These are phyloP conservation scores for Boletus semigastroideus DNA, from an alignment of 1,284 basidiomycete genomes.

Conservation along the genomic window DNA sequence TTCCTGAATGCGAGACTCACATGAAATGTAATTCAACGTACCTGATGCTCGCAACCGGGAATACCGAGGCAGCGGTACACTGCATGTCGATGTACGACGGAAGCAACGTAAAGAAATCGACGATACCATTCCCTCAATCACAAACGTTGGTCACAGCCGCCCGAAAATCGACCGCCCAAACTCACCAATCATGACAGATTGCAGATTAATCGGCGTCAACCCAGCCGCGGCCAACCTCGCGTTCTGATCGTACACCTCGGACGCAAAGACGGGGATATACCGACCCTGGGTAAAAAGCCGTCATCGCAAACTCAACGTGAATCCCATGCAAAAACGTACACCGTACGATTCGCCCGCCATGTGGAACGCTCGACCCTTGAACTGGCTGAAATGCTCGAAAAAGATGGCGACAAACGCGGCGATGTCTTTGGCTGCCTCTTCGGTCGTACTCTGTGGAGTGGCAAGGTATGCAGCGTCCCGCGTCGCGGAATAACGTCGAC, in stretches of 20 bases:
- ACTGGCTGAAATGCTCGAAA: constrained; percentile 61
- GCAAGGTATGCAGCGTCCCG: neutral
- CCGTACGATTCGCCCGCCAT: constrained; percentile 64
- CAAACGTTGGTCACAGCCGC: neutral
- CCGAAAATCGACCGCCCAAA: neutral
- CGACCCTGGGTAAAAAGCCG: constrained; percentile 55
- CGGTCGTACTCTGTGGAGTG: constrained; percentile 43
- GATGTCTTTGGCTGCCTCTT: constrained; percentile 63
- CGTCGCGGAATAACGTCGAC: neutral
- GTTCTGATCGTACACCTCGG: constrained; percentile 81
- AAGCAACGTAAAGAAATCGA: constrained; percentile 44
- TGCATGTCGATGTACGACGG: constrained; percentile 48
- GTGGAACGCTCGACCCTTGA: constrained; percentile 56
- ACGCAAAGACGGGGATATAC: constrained; percentile 82
- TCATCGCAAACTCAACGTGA: neutral
- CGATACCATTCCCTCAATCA: constrained; percentile 55
- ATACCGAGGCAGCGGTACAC: constrained; percentile 49
- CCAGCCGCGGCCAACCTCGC: constrained; percentile 54
- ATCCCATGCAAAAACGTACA: constrained; percentile 32
- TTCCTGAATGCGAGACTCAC: constrained; percentile 3
- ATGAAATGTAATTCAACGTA: neutral
- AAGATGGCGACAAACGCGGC: constrained; percentile 65
- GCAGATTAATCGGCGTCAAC: constrained; percentile 73
- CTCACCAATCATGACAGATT: constrained; percentile 78
- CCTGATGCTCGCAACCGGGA: constrained; percentile 36